Evolutionary conservation across 345 rosid genomes (phyloP).

Genomic region (Eucalyptus dawsonii): DNA sequence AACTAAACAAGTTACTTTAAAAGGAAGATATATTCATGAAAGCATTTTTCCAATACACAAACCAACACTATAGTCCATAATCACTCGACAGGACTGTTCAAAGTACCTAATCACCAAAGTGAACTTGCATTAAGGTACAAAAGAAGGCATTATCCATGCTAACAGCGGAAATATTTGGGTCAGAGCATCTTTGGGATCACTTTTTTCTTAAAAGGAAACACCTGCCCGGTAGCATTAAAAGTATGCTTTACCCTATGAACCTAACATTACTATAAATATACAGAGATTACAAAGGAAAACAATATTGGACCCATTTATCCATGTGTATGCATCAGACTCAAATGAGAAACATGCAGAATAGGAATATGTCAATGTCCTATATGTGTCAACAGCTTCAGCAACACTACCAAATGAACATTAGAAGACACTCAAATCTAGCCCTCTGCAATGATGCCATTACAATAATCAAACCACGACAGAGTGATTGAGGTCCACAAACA

Average conservation of each 20-base stretch:
- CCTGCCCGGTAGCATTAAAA: background rate
- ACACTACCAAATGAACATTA: background rate
- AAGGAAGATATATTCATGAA: background rate
- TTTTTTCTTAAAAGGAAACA: background rate
- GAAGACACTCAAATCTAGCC: background rate
- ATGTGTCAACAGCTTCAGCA: background rate
- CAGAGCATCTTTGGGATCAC: background rate
- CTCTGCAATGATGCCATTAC: background rate
- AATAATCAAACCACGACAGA: background rate
- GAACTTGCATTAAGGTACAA: background rate
- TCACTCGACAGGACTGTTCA: background rate
- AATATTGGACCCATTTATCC: background rate
- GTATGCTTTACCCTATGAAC: background rate
- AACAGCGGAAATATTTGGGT: background rate
- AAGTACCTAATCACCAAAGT: background rate
- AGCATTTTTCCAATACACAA: background rate
- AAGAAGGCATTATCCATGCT: background rate
- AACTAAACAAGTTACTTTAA: background rate
- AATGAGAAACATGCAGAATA: background rate
- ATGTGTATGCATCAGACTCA: background rate
- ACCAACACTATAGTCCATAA: background rate
- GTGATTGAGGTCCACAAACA: background rate
- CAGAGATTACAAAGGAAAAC: background rate
- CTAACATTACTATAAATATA: background rate
- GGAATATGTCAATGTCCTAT: background rate